Percentiles rank a stretch among this genome's conserved stretches.
Conservation (phyloP, 2,329 filamentous ascomycete genomes). For the Colletotrichum sp. region DNA sequence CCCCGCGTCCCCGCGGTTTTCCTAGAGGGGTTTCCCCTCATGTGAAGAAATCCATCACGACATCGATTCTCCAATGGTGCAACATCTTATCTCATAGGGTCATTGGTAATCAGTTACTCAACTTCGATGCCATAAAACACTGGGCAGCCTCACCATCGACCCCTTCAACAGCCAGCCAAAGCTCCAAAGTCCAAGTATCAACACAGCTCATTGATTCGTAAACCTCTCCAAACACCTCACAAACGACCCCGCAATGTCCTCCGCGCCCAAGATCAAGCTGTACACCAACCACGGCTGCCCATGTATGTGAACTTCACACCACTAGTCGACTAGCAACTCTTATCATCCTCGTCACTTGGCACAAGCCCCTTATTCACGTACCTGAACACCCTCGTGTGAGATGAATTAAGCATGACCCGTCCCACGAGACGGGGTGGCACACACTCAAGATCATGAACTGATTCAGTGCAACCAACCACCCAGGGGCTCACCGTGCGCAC, state of each 20-base stretch:
- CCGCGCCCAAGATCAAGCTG: constrained; percentile 60
- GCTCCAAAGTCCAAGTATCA: not conserved
- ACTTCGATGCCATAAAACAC: not conserved
- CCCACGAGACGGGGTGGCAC: not conserved
- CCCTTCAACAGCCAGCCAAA: not conserved
- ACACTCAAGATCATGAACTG: not conserved
- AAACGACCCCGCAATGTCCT: not conserved
- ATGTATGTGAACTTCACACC: constrained; percentile 42
- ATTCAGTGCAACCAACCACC: not conserved
- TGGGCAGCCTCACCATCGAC: not conserved
- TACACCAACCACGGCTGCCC: constrained; percentile 77
- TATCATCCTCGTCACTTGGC: not conserved
- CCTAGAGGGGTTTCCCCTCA: not conserved
- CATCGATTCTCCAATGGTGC: not conserved
- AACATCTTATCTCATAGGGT: not conserved
- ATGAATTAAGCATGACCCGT: not conserved
- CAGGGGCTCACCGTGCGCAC: constrained; percentile 75
- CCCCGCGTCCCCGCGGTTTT: not conserved
- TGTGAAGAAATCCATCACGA: constrained; percentile 4
- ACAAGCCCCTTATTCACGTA: not conserved
- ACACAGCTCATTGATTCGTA: too few relatives aligned
- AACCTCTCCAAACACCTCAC: not conserved
- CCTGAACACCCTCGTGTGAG: not conserved
- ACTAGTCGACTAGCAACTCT: not conserved
- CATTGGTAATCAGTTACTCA: constrained; percentile 5